phyloP scores from a whole-genome alignment of 108 stramenopile genomes.

The Cyclotella atomus region DNA sequence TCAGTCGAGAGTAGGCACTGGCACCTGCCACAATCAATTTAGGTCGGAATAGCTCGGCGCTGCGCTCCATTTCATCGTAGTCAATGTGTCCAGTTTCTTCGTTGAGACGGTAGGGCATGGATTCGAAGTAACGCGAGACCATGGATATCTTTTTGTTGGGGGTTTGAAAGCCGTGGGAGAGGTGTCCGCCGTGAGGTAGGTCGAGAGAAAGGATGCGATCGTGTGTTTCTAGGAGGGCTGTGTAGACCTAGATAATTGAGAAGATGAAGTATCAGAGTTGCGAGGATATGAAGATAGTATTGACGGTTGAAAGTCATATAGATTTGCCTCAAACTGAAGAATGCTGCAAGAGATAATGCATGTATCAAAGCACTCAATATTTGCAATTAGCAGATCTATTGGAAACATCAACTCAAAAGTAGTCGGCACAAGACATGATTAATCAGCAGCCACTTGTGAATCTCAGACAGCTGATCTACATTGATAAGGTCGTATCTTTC shows the following conservation, averaged over 20 bases:
- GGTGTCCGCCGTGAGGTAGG: conserved; percentile 97
- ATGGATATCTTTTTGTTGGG: conserved; percentile 95
- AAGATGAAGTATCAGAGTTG: not conserved
- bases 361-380: too few species aligned
- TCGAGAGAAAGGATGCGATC: conserved; percentile 99
- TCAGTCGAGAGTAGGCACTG: conserved; percentile 97
- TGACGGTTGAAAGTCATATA: not conserved
- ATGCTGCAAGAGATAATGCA: too few species aligned
- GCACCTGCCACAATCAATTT: conserved; percentile 99
- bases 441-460: too few species aligned
- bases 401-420: too few species aligned
- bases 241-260: conserved; percentile 84
- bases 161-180: conserved; percentile 98
- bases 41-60: conserved; percentile 97
- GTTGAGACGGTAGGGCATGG: conserved; percentile 98
- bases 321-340: too few species aligned
- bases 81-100: conserved; percentile 95
- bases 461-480: too few species aligned
- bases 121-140: conserved; percentile 97
- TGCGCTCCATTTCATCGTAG: conserved; percentile 96
- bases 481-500: too few species aligned
- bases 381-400: too few species aligned
- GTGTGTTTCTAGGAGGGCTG: conserved; percentile 97
- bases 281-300: not conserved
- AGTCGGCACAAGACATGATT: too few species aligned